Conservation (phyloP, 2,329 filamentous ascomycete species). For the Botrytis squamosa region DNA sequence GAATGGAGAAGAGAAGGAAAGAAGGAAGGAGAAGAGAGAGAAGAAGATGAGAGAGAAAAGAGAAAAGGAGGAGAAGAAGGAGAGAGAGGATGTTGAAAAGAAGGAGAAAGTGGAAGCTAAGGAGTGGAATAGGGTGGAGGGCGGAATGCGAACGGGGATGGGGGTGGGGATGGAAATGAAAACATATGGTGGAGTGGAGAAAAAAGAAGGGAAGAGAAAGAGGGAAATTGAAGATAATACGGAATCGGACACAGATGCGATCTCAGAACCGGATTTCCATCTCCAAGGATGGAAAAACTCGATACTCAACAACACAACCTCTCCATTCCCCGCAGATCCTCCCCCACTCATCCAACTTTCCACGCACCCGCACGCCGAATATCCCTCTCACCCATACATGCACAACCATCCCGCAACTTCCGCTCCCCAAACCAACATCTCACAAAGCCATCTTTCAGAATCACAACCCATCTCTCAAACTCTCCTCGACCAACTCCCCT, state of each 20-base stretch:
- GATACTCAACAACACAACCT: too few species aligned
- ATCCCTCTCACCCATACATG: neutral
- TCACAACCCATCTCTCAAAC: neutral
- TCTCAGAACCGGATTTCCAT: neutral
- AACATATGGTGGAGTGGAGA: neutral
- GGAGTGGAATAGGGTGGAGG: too few species aligned
- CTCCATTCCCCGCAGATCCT: neutral
- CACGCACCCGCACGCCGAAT: neutral
- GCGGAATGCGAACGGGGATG: neutral
- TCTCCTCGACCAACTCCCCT: neutral
- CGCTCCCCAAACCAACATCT: too few species aligned
- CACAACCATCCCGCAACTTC: neutral
- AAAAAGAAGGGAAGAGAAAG: neutral
- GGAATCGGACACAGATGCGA: conserved; percentile 1
- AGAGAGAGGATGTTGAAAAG: neutral
- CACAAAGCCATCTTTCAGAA: too few species aligned
- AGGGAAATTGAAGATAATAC: neutral
- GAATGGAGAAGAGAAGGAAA: conserved; percentile 14
- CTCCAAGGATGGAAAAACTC: neutral
- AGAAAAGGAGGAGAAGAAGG: neutral
- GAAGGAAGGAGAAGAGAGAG: neutral
- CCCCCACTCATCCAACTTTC: neutral
- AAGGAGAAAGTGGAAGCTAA: neutral
- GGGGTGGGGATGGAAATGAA: neutral
- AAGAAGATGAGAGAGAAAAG: neutral